These are phyloP conservation scores for Aspergillus sp. DNA, from an alignment of 2,329 filamentous ascomycete genomes.

Conservation along the genomic window DNA sequence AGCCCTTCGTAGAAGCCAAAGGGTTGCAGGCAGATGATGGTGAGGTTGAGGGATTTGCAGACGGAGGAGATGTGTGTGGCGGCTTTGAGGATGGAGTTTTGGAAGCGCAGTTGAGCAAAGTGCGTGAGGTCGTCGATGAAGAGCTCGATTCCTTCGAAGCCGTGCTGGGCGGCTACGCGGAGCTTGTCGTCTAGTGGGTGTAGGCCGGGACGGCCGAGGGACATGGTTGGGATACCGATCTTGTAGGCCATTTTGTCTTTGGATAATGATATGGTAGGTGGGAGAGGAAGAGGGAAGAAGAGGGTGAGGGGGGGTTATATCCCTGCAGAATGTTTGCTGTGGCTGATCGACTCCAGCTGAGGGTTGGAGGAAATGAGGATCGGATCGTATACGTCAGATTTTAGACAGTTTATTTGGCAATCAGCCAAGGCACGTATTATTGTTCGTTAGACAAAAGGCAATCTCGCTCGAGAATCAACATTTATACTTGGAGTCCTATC, in stretches of 20 bases:
- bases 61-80: constrained; percentile 56
- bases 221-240: constrained; percentile 75
- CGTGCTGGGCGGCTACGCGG: constrained; percentile 61
- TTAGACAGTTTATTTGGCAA: background rate
- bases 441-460: background rate
- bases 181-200: constrained; percentile 72
- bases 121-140: constrained; percentile 42
- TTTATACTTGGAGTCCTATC: background rate
- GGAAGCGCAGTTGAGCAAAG: constrained; percentile 32
- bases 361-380: background rate
- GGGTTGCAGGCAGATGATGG: constrained; percentile 67
- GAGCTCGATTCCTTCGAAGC: constrained; percentile 43
- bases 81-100: constrained; percentile 30
- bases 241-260: constrained; percentile 32
- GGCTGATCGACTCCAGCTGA: constrained; percentile 5
- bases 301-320: background rate
- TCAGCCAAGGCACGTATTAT: background rate
- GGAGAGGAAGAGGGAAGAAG: background rate
- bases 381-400: background rate
- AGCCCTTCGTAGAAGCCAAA: constrained; percentile 80
- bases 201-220: constrained; percentile 72
- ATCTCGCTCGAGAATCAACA: background rate
- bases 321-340: background rate
- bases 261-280: background rate
- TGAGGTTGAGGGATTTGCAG: constrained; percentile 35